These are phyloP conservation scores for Pseudogymnoascus sp. DNA, from an alignment of 2,329 filamentous ascomycete species.

Conservation along the genomic window DNA sequence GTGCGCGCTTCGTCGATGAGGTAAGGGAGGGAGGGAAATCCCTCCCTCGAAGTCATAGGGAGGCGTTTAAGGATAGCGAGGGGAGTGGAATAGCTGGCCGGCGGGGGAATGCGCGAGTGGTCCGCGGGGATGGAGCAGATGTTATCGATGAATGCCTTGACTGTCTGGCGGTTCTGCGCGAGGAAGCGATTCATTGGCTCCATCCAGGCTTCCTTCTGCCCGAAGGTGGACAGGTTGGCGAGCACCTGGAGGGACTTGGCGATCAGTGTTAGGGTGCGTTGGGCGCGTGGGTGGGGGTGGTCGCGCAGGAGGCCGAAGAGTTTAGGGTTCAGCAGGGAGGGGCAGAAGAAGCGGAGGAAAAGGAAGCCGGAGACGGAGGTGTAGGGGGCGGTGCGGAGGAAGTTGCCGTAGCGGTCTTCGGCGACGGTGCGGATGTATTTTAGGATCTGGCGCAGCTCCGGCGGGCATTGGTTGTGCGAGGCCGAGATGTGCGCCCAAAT, in stretches of 20 bases:
- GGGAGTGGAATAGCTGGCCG: constrained; percentile 85
- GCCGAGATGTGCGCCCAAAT: constrained; percentile 76
- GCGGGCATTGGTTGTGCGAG: constrained; percentile 67
- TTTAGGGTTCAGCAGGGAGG: constrained; percentile 91
- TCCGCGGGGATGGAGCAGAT: constrained; percentile 77
- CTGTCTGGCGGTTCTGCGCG: constrained; percentile 62
- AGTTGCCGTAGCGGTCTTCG: constrained; percentile 90
- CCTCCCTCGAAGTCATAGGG: constrained; percentile 73
- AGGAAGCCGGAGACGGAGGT: constrained; percentile 93
- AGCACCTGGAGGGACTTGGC: constrained; percentile 87
- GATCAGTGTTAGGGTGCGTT: constrained; percentile 83
- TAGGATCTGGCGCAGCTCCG: constrained; percentile 76
- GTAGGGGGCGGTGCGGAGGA: constrained; percentile 79
- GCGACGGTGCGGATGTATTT: constrained; percentile 88
- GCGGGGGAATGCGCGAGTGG: constrained; percentile 53
- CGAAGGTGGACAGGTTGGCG: constrained; percentile 84
- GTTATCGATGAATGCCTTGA: constrained; percentile 80
- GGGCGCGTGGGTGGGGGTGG: constrained; percentile 72
- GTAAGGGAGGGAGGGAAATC: constrained; percentile 87
- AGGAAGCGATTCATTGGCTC: constrained; percentile 94
- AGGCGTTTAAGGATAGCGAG: constrained; percentile 80
- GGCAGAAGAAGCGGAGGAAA: constrained; percentile 91
- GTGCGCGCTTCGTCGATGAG: constrained; percentile 83
- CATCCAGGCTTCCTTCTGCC: constrained; percentile 97
- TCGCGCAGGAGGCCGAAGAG: constrained; percentile 79